Conservation (phyloP, 2,329 filamentous ascomycete species). For the Calonectria naviculata region DNA sequence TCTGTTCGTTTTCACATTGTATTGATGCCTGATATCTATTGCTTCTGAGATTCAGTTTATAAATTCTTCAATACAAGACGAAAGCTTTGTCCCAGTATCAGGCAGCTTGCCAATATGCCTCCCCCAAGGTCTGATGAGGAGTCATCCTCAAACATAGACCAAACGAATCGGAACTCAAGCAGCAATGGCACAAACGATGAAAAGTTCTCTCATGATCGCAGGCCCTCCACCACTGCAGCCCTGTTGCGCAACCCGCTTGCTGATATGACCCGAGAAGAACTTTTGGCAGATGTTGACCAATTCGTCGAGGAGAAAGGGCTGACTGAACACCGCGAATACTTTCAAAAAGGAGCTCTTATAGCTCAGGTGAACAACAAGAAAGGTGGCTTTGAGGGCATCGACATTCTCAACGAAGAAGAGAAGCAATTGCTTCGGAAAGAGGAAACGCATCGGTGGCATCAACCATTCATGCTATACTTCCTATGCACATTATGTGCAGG, state of each 20-base stretch:
- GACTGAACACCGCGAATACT: constrained; percentile 54
- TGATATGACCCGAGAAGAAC: constrained; percentile 26
- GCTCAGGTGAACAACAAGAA: constrained; percentile 42
- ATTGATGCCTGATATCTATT: background rate
- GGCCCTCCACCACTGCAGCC: constrained; percentile 9
- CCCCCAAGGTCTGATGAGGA: background rate
- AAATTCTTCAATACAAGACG: background rate
- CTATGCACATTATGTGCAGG: constrained; percentile 63
- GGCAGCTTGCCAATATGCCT: background rate
- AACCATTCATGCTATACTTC: constrained; percentile 53
- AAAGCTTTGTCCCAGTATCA: background rate
- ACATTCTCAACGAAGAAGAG: constrained; percentile 43
- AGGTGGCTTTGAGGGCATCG: constrained; percentile 39
- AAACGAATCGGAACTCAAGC: background rate
- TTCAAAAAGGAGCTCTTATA: constrained; percentile 49
- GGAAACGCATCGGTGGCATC: constrained; percentile 67
- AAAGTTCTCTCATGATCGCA: background rate
- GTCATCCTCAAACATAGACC: background rate
- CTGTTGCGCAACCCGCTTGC: constrained; percentile 34
- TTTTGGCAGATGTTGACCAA: constrained; percentile 29
- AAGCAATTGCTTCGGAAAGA: constrained; percentile 51
- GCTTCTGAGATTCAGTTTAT: background rate
- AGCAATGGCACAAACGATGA: background rate
- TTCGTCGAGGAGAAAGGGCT: constrained; percentile 50
- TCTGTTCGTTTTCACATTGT: background rate